Base-by-base conservation (phyloP, 306 rosid species). In the Rosa chinensis region DNA sequence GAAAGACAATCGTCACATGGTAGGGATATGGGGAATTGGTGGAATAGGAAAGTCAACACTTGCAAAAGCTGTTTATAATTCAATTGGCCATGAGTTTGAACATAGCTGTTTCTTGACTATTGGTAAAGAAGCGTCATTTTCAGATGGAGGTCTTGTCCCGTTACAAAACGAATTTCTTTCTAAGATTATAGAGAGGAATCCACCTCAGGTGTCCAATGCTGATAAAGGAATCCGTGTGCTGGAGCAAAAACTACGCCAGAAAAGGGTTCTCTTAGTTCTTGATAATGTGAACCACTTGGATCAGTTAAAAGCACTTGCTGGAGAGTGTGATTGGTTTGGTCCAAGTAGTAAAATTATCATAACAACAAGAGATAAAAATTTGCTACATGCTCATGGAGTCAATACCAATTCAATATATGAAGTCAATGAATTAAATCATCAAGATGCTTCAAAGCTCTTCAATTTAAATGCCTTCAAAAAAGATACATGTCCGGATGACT, bases 301-400 rank as follows among this genome's bases (percentile, higher is more conserved):
- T 8, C 79, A 76, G 6, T 4, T 76, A 10, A 18, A 10, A 4
- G 7, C 11, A 6, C 45, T 76, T 17, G 61, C 10, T 9, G 79
- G 72, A 7, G 49, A 37, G 0, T n/a, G 10, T 35, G 40, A 76
- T 10, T 18, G 58, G 47, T 48, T 76, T 8, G 79, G 62, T 8
- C 2, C 0, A 7, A 32, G 72, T 0, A 76, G 72, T 63, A 62
- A 72, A 76, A 16, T 76, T 25, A 16, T 76, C 3, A 47, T 76
- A 63, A 76, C 79, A 76, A 76, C 79, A 37, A 76, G 72, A 14
- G 72, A 76, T 45, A 25, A 13, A 14, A 4, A 16, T 1, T 20
- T 6, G 3, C 25, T 76, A 6, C 1, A 0, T 0, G 21, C 58
- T 18, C 32, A 14, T 23, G 16, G 5, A 45, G 61, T 35, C 21